These are phyloP conservation scores for Terfezia boudieri DNA, from an alignment of 495 filamentous ascomycete species.

Conservation along the genomic window DNA sequence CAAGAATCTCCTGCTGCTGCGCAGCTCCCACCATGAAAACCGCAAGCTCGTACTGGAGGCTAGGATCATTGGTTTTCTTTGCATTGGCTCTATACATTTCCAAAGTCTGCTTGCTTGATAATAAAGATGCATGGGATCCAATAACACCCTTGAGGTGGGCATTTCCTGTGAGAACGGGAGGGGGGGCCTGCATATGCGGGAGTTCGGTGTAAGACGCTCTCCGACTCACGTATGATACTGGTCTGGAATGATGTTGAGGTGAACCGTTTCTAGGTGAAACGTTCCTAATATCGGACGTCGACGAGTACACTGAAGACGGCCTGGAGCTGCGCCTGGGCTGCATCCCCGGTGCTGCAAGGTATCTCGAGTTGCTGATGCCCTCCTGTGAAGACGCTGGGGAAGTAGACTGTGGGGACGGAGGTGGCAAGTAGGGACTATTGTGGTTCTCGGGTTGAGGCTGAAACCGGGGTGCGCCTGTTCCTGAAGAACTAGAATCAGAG, in stretches of 20 bases:
- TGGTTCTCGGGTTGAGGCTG: background rate
- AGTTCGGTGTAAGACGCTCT: conserved; percentile 69
- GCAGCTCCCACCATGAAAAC: conserved; percentile 77
- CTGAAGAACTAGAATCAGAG: background rate
- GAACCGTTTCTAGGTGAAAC: conserved; percentile 9
- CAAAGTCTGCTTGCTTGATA: conserved; percentile 75
- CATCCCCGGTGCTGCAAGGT: conserved; percentile 8
- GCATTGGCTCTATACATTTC: conserved; percentile 95
- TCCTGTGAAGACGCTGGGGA: conserved; percentile 11
- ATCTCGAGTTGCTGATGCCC: conserved; percentile 2
- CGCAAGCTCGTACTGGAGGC: conserved; percentile 84
- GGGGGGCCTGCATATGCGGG: conserved; percentile 69
- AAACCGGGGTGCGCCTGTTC: background rate
- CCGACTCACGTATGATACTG: conserved; percentile 47
- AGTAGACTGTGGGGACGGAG: conserved; percentile 8
- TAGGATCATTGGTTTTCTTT: conserved; percentile 80
- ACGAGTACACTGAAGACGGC: conserved; percentile 15
- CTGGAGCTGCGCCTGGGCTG: conserved; percentile 8
- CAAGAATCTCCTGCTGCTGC: conserved; percentile 35
- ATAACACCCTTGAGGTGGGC: conserved; percentile 51
- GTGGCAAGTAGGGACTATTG: background rate
- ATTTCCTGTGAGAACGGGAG: conserved; percentile 59
- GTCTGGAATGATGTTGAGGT: conserved; percentile 8
- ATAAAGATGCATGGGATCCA: conserved; percentile 66
- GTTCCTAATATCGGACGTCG: conserved; percentile 7